Evolutionary conservation across 1,284 basidiomycete species (phyloP), one percentile per base, ranked within the genome.

Genomic region (Papiliotrema nemorosa): DNA sequence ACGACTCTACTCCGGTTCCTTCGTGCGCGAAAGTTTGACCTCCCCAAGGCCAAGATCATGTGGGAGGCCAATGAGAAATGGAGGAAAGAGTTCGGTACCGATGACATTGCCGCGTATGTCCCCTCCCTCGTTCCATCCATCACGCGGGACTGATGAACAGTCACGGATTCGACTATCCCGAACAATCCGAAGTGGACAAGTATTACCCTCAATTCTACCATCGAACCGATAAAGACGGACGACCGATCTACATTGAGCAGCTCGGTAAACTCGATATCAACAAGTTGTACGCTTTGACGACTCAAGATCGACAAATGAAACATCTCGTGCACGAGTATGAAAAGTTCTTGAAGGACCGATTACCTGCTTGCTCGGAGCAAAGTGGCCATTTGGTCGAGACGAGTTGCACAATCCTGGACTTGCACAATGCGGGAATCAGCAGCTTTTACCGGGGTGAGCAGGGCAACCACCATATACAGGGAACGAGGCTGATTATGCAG

Each of bases 201-300:
- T 90, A 88, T 69, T 97, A 97, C 72, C 93, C 94, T 1, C 90
- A 96, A 69, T 97, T 83, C 77, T 93, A 97, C 74, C 94, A 97
- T 79, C 94, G 93, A 79, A 88, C 80, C 59, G 94, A 98, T 81
- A 90, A 87, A 78, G 92, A 97, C 57, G 94, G 96, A 20, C 86
- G 93, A 53, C 96, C 96, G 2, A 76, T 98, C 61, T 98, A 97
- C 80, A 84, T 98, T 66, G 92, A 97, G 72, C 86, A 85, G 49
- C 84, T 98, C 47, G 92, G 93, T 59, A 84, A 87, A 64, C 82
- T 97, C 60, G 87, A 98, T 77, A 80, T 96, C 65, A 84, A 80
- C 67, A 86, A 85, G 34, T 82, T 96, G 34, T 90, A 91, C 76
- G 76, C 78, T 31, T 77, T 83, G 66, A 97, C 94, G 12, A 88